Evolutionary conservation across 306 rosid genomes (phyloP).

Genomic region (Dalbergia cultrata): DNA sequence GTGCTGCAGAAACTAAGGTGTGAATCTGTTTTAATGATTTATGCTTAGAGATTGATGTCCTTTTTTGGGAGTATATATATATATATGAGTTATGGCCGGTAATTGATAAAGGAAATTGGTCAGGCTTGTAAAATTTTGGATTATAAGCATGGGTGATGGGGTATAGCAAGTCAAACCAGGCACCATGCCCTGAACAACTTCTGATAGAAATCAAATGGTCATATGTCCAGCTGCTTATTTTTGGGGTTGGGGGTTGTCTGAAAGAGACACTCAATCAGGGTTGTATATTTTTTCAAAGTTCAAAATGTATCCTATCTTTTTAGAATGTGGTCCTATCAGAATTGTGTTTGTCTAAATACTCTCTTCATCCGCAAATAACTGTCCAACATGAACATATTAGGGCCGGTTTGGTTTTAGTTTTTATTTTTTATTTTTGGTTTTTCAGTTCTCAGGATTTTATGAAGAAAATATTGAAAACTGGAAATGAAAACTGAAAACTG

Average conservation of each 20-base stretch:
- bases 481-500: no score
- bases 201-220: neutral
- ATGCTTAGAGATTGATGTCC: slow-evolving; percentile 3
- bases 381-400: no score
- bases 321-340: slow-evolving; percentile 13
- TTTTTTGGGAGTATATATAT: no score
- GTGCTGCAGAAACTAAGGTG: slow-evolving; percentile 84
- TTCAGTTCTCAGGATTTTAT: no score
- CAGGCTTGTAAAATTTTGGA: slow-evolving; percentile 18
- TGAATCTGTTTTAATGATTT: slow-evolving; percentile 32
- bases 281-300: slow-evolving; percentile 17
- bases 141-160: neutral
- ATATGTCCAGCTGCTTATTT: slow-evolving; percentile 5
- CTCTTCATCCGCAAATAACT: no score
- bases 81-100: slow-evolving; percentile 3
- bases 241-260: neutral
- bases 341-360: neutral
- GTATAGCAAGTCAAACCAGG: neutral
- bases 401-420: no score
- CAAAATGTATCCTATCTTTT: neutral
- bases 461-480: no score
- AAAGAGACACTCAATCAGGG: slow-evolving; percentile 14
- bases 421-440: no score
- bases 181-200: neutral
- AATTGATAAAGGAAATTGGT: slow-evolving; percentile 21